Evolutionary conservation across 2,329 filamentous ascomycete genomes (phyloP), one percentile per base, ranked within the genome.

Genomic region (Fusarium brachygibbosum): DNA sequence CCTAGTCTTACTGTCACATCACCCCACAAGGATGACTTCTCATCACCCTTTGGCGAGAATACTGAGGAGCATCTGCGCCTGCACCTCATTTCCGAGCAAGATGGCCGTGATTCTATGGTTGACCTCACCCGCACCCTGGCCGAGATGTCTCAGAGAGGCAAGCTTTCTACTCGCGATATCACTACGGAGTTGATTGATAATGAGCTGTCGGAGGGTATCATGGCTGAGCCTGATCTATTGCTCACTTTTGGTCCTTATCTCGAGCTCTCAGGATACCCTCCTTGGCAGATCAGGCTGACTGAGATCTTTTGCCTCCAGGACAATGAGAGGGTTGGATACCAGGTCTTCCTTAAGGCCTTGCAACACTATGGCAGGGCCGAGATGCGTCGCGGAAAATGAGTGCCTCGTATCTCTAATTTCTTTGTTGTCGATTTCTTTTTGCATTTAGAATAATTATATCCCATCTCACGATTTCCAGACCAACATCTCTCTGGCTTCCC

Each of bases 41-140:
- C 79, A 12, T 70, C 75, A 6, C 63, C 75, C 25, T 59, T 71
- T 25, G 69, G 77, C 51, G 71, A 76, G 44, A 72, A 74, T 74
- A 70, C 76, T 62, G 69, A 77, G 71, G 79, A 82, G 69, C 79
- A 83, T 75, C 77, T 90, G 58, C 80, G 84, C 28, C 79, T 98
- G 19, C 87, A 97, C 59, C 87, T 99, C 38, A 88, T 99, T 51
- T 97, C 93, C 16, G 88, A 90, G 37, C 91, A 95, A 58, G 96
- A 99, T 74, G 95, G 96, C 49, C 89, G 95, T 56, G 93, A 97
- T 76, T 98, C 95, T 6, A 88, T 99, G 67, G 94, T 99, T 40
- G 96, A 99, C 79, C 86, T 99, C 45, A 99, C 96, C 41, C 93
- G 94, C 76, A 98, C 97, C 1, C 85, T 99, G 23, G 89, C 95